A percentile compares a stretch with the other conserved stretches of the same genome.
Conservation (phyloP, 2,329 filamentous ascomycete genomes). For the Curvularia sp. region DNA sequence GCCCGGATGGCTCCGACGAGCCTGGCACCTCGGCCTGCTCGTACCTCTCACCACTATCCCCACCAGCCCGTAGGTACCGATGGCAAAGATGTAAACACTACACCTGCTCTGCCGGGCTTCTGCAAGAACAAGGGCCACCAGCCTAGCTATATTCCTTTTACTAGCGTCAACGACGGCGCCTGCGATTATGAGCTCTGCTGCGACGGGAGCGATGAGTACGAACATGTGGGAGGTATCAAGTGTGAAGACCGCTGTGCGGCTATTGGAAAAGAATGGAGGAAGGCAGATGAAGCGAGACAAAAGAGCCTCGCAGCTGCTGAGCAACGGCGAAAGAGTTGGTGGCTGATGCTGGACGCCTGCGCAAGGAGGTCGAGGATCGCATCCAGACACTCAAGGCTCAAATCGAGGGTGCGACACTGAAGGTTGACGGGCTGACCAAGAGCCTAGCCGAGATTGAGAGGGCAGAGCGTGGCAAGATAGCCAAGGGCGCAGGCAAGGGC, state of each 20-base stretch:
- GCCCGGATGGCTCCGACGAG: slow-evolving; percentile 95
- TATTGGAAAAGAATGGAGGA: slow-evolving; percentile 86
- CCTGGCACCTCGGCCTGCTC: slow-evolving; percentile 93
- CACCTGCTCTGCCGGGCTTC: slow-evolving; percentile 82
- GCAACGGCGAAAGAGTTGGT: slow-evolving; percentile 75
- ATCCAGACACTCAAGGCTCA: slow-evolving; percentile 71
- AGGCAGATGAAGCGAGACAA: slow-evolving; percentile 71
- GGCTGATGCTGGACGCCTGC: slow-evolving; percentile 69
- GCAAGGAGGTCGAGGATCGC: slow-evolving; percentile 72
- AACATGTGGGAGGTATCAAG: slow-evolving; percentile 76
- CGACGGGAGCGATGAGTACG: slow-evolving; percentile 91
- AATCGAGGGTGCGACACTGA: slow-evolving; percentile 69
- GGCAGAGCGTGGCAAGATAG: slow-evolving; percentile 77
- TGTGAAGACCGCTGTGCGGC: slow-evolving; percentile 85
- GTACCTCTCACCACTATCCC: slow-evolving; percentile 79
- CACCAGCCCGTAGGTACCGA: slow-evolving; percentile 68
- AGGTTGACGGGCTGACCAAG: slow-evolving; percentile 72
- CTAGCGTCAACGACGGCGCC: slow-evolving; percentile 90
- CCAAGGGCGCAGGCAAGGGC: slow-evolving; percentile 67
- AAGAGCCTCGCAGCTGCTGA: slow-evolving; percentile 73
- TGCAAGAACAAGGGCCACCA: slow-evolving; percentile 92
- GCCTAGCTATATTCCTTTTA: slow-evolving; percentile 83
- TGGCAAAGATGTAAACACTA: slow-evolving; percentile 66
- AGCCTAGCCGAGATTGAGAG: slow-evolving; percentile 77
- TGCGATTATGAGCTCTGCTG: slow-evolving; percentile 97